Percentiles rank a stretch among this genome's conserved stretches.
These are phyloP conservation scores for Neonectria sp. DNA, from an alignment of 2,329 filamentous ascomycete species.

Conservation along the genomic window DNA sequence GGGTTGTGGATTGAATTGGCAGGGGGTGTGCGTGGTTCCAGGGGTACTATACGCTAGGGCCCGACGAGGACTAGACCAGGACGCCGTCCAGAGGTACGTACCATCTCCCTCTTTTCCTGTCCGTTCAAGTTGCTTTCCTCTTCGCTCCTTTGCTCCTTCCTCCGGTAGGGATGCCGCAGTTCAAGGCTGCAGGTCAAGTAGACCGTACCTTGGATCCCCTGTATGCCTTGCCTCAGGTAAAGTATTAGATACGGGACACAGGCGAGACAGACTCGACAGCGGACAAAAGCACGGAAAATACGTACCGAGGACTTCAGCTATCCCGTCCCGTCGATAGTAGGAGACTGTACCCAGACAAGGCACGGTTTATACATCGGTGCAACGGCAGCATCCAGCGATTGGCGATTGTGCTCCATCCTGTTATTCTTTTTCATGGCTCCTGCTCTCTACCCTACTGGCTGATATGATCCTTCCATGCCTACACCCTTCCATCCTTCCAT, in stretches of 20 bases:
- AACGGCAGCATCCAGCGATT: constrained; percentile 1
- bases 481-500: constrained; percentile 8
- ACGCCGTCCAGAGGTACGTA: constrained; percentile 11
- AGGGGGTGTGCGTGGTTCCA: constrained; percentile 31
- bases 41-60: constrained; percentile 25
- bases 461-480: constrained; percentile 13
- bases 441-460: not conserved
- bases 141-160: constrained; percentile 8
- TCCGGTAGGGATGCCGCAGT: not conserved
- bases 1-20: constrained; percentile 33
- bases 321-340: too few species aligned
- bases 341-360: not conserved
- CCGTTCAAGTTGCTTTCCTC: not conserved
- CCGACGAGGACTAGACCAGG: constrained; percentile 15
- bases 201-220: constrained; percentile 16
- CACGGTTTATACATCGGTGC: not conserved
- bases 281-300: not conserved
- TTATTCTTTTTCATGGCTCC: not conserved
- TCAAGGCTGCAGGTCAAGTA: constrained; percentile 3
- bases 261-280: not conserved
- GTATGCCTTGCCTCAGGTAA: constrained; percentile 23
- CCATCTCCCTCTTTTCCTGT: constrained; percentile 11
- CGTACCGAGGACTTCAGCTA: not conserved
- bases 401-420: not conserved
- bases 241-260: constrained; percentile 15